Conservation (phyloP, 768 basidiomycete genomes). For the Trametes elegans region DNA sequence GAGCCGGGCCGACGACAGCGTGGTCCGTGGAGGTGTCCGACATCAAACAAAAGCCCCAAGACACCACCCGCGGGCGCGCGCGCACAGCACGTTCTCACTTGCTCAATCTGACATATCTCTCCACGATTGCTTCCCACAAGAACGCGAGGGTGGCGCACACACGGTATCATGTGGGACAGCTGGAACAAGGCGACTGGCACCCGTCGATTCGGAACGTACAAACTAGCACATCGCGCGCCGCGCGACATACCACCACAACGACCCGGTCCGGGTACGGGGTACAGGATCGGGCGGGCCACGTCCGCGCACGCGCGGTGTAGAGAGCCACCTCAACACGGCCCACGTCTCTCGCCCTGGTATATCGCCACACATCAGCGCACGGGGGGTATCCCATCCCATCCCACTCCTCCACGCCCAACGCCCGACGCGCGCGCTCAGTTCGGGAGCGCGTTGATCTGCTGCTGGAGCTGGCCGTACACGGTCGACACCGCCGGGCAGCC, state of each 20-base stretch:
- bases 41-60: no score
- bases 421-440: slow-evolving; percentile 1
- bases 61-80: no score
- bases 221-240: slow-evolving; percentile 8
- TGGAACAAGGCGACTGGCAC: slow-evolving; percentile 20
- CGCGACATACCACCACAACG: not conserved
- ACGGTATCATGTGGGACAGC: slow-evolving; percentile 5
- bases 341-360: not conserved
- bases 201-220: slow-evolving; percentile 18
- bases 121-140: not conserved
- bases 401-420: not conserved
- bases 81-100: not conserved
- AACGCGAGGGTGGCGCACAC: no score
- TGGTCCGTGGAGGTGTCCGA: no score
- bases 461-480: slow-evolving; percentile 39
- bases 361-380: not conserved
- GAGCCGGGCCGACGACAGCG: no score
- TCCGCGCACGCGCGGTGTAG: not conserved
- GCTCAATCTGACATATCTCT: not conserved
- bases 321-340: not conserved
- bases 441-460: slow-evolving; percentile 25
- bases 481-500: slow-evolving; percentile 68
- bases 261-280: no score
- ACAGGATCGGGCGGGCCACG: no score
- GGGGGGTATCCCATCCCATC: not conserved